Evolutionary conservation across 305 asterid genomes (phyloP).

Genomic region (Rubia peregrina): DNA sequence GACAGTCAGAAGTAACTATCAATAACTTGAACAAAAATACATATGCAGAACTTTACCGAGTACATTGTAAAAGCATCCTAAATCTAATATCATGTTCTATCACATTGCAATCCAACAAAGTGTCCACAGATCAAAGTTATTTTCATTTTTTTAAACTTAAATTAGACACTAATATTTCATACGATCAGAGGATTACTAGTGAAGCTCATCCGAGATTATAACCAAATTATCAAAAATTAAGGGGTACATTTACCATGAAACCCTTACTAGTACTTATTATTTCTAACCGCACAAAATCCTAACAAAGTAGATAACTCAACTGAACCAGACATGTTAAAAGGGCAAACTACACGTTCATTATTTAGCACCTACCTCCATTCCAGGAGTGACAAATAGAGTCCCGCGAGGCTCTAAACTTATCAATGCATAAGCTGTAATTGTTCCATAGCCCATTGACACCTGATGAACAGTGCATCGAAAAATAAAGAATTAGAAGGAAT

Average conservation of each 20-base stretch:
- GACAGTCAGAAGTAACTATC: slow-evolving; percentile 10
- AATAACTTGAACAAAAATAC: not conserved
- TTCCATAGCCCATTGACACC: slow-evolving; percentile 89
- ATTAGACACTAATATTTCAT: not conserved
- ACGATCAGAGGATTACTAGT: not conserved
- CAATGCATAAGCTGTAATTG: slow-evolving; percentile 81
- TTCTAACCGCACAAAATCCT: slow-evolving; percentile 1
- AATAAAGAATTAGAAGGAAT: not conserved
- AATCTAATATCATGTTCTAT: not conserved
- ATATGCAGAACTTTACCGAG: not conserved
- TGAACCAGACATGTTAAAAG: slow-evolving; percentile 11
- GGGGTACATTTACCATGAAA: not conserved
- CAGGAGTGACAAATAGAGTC: slow-evolving; percentile 81
- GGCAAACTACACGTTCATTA: not conserved
- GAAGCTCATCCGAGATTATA: not conserved
- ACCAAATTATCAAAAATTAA: not conserved
- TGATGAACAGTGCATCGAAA: slow-evolving; percentile 30
- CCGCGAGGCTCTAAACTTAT: slow-evolving; percentile 96
- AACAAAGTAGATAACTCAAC: not conserved
- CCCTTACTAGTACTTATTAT: not conserved
- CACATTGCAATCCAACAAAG: not conserved
- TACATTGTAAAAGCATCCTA: not conserved
- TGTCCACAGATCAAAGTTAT: not conserved
- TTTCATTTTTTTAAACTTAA: not conserved
- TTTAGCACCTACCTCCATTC: slow-evolving; percentile 61